Conservation (phyloP, 1,284 basidiomycete species). For the Earliella scabrosa region DNA sequence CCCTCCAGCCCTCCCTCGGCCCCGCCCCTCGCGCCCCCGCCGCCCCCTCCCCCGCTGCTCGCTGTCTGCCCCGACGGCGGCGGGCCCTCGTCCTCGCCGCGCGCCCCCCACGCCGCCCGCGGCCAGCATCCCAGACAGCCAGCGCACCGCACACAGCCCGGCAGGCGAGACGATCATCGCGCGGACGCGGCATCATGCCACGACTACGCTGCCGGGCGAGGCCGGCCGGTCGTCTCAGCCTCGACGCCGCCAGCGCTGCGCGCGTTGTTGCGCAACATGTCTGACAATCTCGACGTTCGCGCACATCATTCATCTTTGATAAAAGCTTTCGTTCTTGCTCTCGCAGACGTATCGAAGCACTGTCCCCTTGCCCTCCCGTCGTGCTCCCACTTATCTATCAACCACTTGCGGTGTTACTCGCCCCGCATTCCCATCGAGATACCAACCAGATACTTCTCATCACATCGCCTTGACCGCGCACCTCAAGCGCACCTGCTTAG, state of each 20-base stretch:
- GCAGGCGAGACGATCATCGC: constrained; percentile 16
- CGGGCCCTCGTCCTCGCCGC: background rate
- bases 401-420: no score
- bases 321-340: background rate
- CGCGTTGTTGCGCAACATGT: no score
- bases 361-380: background rate
- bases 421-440: no score
- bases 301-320: constrained; percentile 18
- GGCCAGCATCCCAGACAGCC: background rate
- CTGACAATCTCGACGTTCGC: no score
- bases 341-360: background rate
- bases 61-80: background rate
- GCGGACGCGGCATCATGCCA: constrained; percentile 7
- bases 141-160: background rate
- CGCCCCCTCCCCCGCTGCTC: background rate
- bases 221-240: background rate
- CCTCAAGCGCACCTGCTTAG: background rate
- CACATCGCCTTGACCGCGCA: constrained; percentile 1
- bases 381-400: background rate
- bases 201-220: background rate
- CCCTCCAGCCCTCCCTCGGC: background rate
- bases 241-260: background rate
- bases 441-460: no score
- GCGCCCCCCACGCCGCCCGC: background rate
- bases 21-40: background rate